These are phyloP conservation scores for Solanum hybrid DNA, from an alignment of 305 asterid genomes.

Conservation along the genomic window DNA sequence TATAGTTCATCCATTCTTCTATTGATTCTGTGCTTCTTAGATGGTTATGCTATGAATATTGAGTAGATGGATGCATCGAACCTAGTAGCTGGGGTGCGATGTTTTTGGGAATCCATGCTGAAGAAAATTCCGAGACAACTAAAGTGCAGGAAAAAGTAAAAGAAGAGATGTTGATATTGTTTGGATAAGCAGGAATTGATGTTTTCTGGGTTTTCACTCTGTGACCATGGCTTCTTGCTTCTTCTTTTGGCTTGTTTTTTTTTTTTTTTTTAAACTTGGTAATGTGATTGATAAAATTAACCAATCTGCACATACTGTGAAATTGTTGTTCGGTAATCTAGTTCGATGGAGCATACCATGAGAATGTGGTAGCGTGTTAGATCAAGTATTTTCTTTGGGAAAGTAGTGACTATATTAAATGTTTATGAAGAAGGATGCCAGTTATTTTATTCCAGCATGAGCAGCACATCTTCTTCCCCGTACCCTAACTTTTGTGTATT, in stretches of 20 bases:
- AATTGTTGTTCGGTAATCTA: background rate
- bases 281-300: background rate
- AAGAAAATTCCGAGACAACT: background rate
- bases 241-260: background rate
- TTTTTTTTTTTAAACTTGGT: background rate
- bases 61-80: background rate
- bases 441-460: background rate
- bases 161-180: background rate
- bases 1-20: background rate
- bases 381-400: background rate
- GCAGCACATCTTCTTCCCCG: background rate
- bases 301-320: background rate
- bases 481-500: background rate
- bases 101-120: background rate
- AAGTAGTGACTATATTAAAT: background rate
- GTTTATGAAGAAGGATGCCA: background rate
- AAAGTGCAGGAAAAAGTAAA: background rate
- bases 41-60: background rate
- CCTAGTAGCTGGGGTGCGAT: background rate
- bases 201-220: background rate
- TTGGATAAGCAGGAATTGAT: background rate
- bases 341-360: background rate
- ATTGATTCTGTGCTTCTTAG: background rate
- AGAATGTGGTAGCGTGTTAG: background rate
- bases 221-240: background rate